Evolutionary conservation across 2,329 filamentous ascomycete species (phyloP), one percentile per base, ranked within the genome.

Genomic region (Colletotrichum viniferum): DNA sequence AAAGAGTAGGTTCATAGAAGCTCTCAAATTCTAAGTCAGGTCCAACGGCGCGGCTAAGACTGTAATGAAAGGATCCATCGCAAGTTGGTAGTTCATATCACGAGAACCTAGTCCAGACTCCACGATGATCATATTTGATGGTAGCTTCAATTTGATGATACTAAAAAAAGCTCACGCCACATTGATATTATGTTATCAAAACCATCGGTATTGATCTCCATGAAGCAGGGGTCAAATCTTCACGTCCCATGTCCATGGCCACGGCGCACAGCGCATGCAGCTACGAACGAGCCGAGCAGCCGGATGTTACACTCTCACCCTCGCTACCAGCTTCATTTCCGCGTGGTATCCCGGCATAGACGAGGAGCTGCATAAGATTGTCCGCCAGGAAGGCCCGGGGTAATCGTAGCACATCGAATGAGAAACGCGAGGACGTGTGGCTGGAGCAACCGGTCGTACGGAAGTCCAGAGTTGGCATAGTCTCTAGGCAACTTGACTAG

Each of bases 11-110:
- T 21, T 18, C 38, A 21, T 52, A 7, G n/a, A 21, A 52, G 43
- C n/a, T 13, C 0, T 48, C 3, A 2, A 7, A 4, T 52, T 21
- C 12, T 4, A 1, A 52, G 43, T 52, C 6, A 3, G 10, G n/a
- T 7, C 4, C 0, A 52, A 52, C n/a, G 12, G n/a, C 5, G 10
- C n/a, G n/a, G 10, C 43, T 21, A 21, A 52, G 6, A 21, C 6
- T 21, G 4, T 52, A n/a, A 52, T 14, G 43, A n/a, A 7, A 12
- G n/a, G 5, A 12, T 52, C 2, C 43, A 7, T n/a, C 2, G 10
- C 5, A 48, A 21, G 1, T 21, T 48, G 9, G n/a, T 48, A 21
- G 0, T 48, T 48, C 43, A 48, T 48, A 9, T 38, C 36, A 38
- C 4, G 38, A 43, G 9, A 18, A n/a, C 5, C 9, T 18, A n/a